Conservation (phyloP, 805 yeast genomes). For the Candida taoyuanica region DNA sequence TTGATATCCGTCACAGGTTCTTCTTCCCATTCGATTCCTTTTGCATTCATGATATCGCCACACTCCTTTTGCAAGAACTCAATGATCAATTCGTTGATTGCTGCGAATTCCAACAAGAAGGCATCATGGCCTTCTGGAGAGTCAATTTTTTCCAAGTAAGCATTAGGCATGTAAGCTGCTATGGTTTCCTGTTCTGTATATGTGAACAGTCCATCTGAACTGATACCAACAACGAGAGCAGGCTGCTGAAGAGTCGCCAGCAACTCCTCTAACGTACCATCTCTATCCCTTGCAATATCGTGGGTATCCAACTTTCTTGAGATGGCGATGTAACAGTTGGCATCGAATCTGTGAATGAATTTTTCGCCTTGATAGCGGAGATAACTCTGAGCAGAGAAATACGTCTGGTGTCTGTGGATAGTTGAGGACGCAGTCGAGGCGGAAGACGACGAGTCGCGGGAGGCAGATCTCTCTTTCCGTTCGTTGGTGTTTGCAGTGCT, state of each 20-base stretch:
- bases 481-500: conserved; percentile 4
- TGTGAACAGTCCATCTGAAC: conserved; percentile 90
- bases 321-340: conserved; percentile 92
- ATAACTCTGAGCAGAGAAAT: conserved; percentile 93
- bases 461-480: conserved; percentile 22
- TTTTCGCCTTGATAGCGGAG: conserved; percentile 91
- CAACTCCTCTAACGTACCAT: conserved; percentile 40
- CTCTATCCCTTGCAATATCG: conserved; percentile 79
- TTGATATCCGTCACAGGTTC: conserved; percentile 40
- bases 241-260: conserved; percentile 64
- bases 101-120: conserved; percentile 81
- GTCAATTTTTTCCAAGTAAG: conserved; percentile 63
- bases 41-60: conserved; percentile 51
- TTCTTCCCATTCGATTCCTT: conserved; percentile 40
- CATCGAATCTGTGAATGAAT: conserved; percentile 86
- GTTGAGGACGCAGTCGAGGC: conserved; percentile 23
- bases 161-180: conserved; percentile 68
- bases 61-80: conserved; percentile 58
- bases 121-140: conserved; percentile 99
- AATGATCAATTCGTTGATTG: conserved; percentile 66
- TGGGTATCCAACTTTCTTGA: conserved; percentile 94
- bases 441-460: conserved; percentile 29
- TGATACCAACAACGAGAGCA: conserved; percentile 79
- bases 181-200: conserved; percentile 85
- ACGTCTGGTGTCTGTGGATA: conserved; percentile 39